Percentiles rank a stretch among this genome's conserved stretches.
Evolutionary conservation across 495 filamentous ascomycete genomes (phyloP).

Genomic region (Penicillium lividum): DNA sequence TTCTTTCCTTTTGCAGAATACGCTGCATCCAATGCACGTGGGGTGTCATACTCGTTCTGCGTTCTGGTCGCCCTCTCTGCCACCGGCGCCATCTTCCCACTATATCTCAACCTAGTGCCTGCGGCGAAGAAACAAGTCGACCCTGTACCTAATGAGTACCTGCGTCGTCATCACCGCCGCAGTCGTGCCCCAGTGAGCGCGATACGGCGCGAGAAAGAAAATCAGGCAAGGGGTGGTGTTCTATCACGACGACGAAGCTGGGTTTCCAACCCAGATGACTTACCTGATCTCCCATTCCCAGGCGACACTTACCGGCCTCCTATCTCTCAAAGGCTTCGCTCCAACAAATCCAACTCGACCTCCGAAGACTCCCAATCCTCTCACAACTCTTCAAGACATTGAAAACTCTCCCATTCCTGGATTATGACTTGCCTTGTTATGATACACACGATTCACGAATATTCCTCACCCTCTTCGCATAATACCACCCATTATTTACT

Average conservation of each 20-base stretch:
- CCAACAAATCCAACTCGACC: slow-evolving; percentile 4
- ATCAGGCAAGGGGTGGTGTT: slow-evolving; percentile 37
- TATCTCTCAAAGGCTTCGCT: background rate
- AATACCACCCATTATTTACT: background rate
- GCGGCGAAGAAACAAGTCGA: slow-evolving; percentile 63
- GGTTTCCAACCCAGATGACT: slow-evolving; percentile 30
- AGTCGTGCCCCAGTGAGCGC: slow-evolving; percentile 18
- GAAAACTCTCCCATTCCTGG: background rate
- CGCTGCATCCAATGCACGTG: slow-evolving; percentile 38
- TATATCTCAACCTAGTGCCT: slow-evolving; percentile 58
- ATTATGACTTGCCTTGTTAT: background rate
- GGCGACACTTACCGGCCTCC: slow-evolving; percentile 19
- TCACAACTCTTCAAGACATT: background rate
- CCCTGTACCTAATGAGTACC: slow-evolving; percentile 50
- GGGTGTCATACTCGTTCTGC: slow-evolving; percentile 52
- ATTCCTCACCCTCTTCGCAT: background rate
- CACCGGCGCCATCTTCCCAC: slow-evolving; percentile 57
- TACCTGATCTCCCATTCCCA: slow-evolving; percentile 30
- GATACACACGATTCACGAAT: slow-evolving; percentile 1
- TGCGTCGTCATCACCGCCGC: slow-evolving; percentile 38
- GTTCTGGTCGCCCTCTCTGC: slow-evolving; percentile 61
- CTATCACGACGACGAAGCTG: slow-evolving; percentile 43
- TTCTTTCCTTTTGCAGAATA: slow-evolving; percentile 58
- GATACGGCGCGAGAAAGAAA: slow-evolving; percentile 37
- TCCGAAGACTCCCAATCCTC: slow-evolving; percentile 5